Conservation (phyloP, 345 rosid genomes). For the Populus nigra region DNA sequence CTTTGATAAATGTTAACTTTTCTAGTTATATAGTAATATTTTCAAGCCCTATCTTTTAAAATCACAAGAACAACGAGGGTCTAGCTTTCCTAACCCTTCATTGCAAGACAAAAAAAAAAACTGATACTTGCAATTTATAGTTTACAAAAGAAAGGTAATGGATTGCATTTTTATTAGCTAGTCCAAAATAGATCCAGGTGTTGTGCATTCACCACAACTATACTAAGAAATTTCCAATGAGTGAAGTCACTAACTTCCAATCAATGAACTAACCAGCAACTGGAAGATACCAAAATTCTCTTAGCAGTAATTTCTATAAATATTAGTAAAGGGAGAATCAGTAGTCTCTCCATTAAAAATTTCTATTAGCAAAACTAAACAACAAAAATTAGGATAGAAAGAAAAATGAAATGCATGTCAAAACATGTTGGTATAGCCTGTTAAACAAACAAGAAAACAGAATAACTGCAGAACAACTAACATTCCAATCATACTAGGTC, state of each 20-base stretch:
- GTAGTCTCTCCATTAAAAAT: background rate
- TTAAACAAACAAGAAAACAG: background rate
- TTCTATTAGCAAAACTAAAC: background rate
- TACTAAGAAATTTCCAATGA: background rate
- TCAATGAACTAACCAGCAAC: background rate
- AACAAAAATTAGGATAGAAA: background rate
- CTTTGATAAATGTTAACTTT: background rate
- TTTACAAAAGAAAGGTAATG: background rate
- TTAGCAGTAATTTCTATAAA: background rate
- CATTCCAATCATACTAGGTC: constrained; percentile 98
- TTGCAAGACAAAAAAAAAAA: background rate
- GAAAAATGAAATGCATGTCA: background rate
- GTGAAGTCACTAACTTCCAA: background rate
- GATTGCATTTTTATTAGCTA: background rate
- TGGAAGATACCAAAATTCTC: background rate
- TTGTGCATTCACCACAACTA: background rate
- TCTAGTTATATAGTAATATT: background rate
- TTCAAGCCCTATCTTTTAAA: background rate
- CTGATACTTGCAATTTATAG: background rate
- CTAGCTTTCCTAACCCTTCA: background rate
- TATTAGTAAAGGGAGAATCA: background rate
- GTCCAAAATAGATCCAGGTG: background rate
- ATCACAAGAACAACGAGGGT: background rate
- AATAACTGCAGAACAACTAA: constrained; percentile 33
- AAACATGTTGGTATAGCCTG: background rate